Evolutionary conservation across 306 rosid genomes (phyloP), one percentile per base, ranked within the genome.

Genomic region (Casuarina glauca): DNA sequence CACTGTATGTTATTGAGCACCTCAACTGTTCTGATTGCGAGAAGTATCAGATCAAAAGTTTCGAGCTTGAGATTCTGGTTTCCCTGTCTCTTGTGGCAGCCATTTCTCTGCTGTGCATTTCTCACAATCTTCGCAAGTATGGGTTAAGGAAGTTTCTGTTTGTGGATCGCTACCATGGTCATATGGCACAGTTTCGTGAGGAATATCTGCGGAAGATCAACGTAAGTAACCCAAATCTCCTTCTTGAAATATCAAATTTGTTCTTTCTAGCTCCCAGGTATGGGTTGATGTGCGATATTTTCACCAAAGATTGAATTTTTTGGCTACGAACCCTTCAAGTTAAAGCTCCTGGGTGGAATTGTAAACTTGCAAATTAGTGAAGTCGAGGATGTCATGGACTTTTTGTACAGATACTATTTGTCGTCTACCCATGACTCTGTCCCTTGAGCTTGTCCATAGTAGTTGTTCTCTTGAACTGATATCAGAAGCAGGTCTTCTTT

Each of bases 61-160:
- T 84, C 13, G 90, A 84, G 83, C 72, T 84, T 48, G 81, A 84
- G 52, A 80, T 82, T 58, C 77, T 87, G 12, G 69, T 74, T n/a
- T 82, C 86, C 15, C 77, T 77, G 58, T 68, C 84, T 53, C 80
- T 83, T 32, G 76, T 74, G n/a, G 90, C 88, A 1, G 86, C 86
- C 70, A 74, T 77, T 58, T 87, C 90, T 76, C 62, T 87, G 61
- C 75, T 82, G 11, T 87, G 84, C 43, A 77, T 82, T n/a, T 87
- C 90, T 73, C 82, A 64, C 72, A 82, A 81, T 52, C 79, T 87
- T 19, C 69, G 90, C 69, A 87, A 87, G 83, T 84, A 87, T 74
- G 90, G 90, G 4, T 10, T 82, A 2, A 66, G 78, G 73, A 87
- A 69, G 77, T 84, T 87, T 82, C 81, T 87, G 75, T 84, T 83